Conservation (phyloP, 768 basidiomycete species). For the Nidula microcarpa region DNA sequence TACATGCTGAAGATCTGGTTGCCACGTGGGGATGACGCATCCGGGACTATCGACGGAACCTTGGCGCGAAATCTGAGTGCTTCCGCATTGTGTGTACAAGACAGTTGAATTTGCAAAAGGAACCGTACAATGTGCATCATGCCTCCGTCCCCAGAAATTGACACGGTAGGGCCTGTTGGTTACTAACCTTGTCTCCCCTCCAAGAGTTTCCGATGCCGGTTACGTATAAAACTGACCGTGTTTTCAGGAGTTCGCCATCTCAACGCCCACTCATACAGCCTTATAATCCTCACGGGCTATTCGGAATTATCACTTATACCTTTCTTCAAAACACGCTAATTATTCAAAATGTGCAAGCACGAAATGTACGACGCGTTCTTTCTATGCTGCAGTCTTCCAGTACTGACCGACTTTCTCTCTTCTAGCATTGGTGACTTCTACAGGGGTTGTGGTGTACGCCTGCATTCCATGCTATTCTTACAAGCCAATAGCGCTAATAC, state of each 20-base stretch:
- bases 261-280: too few relatives aligned
- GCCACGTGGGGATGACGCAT: slow-evolving; percentile 1
- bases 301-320: too few relatives aligned
- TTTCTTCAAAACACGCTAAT: neutral
- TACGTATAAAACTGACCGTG: too few relatives aligned
- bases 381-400: neutral
- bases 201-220: slow-evolving; percentile 11
- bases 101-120: slow-evolving; percentile 16
- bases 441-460: slow-evolving; percentile 46
- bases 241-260: too few relatives aligned
- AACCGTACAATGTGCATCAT: slow-evolving; percentile 17
- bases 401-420: slow-evolving; percentile 3
- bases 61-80: neutral
- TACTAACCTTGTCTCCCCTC: slow-evolving; percentile 19
- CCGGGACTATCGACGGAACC: neutral
- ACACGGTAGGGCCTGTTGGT: slow-evolving; percentile 13
- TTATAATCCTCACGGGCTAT: too few relatives aligned
- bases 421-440: slow-evolving; percentile 44
- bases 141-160: slow-evolving; percentile 16
- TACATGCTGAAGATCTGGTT: too few relatives aligned
- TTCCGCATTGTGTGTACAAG: slow-evolving; percentile 12
- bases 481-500: slow-evolving; percentile 2
- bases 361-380: slow-evolving; percentile 22
- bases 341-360: slow-evolving; percentile 27
- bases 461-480: neutral